These are phyloP conservation scores for Leucaena leucocephala DNA, from an alignment of 306 rosid species.

Conservation along the genomic window DNA sequence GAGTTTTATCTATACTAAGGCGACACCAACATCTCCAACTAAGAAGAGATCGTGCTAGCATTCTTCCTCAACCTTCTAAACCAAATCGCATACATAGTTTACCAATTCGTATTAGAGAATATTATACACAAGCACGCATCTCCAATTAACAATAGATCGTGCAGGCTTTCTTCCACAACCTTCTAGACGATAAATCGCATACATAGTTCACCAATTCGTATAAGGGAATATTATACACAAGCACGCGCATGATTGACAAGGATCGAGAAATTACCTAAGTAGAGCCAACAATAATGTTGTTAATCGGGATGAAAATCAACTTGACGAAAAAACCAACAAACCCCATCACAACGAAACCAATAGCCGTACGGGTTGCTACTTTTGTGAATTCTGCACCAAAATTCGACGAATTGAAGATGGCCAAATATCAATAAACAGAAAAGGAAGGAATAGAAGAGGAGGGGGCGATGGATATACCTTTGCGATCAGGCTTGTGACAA, in stretches of 20 bases:
- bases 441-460: neutral
- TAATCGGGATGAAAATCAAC: constrained; percentile 27
- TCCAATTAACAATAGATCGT: neutral
- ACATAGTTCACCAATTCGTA: neutral
- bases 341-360: constrained; percentile 25
- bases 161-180: neutral
- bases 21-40: neutral
- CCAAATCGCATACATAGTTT: neutral
- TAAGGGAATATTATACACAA: neutral
- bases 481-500: constrained; percentile 24
- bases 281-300: constrained; percentile 26
- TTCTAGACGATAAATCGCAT: neutral
- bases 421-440: neutral
- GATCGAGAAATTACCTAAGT: constrained; percentile 1
- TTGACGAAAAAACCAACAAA: constrained; percentile 25
- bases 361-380: constrained; percentile 18
- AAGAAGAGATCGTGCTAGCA: neutral
- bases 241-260: neutral
- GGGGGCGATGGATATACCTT: neutral
- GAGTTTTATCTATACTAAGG: neutral
- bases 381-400: constrained; percentile 6
- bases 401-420: neutral
- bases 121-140: neutral
- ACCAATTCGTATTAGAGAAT: neutral
- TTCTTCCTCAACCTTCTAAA: neutral